Base-by-base conservation (phyloP, 768 basidiomycete species). In the Hygrocybe punicea region DNA sequence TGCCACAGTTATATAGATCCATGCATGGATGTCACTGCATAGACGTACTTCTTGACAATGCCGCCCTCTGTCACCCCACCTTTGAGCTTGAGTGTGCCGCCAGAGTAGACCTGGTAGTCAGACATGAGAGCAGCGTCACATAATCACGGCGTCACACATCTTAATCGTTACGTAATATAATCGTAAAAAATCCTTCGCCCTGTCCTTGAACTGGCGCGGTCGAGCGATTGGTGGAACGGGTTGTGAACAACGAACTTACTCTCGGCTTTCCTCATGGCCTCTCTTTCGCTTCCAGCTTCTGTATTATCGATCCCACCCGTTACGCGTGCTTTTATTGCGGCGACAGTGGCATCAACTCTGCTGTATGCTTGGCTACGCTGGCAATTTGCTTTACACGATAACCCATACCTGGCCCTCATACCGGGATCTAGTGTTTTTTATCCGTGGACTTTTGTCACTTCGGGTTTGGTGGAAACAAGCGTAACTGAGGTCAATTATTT, bases 381-480 rank as follows among this genome's bases (percentile, higher is more conserved):
- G 83, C 79, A 65, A 70, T 78, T 69, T 34, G 52, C 69, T 5
- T 17, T n/a, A 2, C 53, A 68, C 51, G 63, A 65, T 65, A 77
- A 66, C 25, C 84, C 87, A 29, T 95, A 89, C 73, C 77, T 96
- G 65, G 84, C 87, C 6, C 76, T 95, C 58, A 78, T 91, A 10
- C 94, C 94, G 4, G 94, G 93, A 13, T 80, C 82, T 40, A 87
- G 86, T 64, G 63, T 93, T 29, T 91, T 87, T 70, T 85, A 86
- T 60, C 96, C 96, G 46, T 99, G 97, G 97, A 93, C 93, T 2
- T 81, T 98, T 62, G 73, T 93, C n/a, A 94, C 89, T 4, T 88
- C 91, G 2, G 87, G 84, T 17, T 82, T 94, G 58, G 89, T 97
- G 16, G 97, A 99, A 74, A 83, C 85, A 47, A 86, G 80, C 58